Conservation (phyloP, 768 basidiomycete genomes). For the Xanthoconium stramineum region DNA sequence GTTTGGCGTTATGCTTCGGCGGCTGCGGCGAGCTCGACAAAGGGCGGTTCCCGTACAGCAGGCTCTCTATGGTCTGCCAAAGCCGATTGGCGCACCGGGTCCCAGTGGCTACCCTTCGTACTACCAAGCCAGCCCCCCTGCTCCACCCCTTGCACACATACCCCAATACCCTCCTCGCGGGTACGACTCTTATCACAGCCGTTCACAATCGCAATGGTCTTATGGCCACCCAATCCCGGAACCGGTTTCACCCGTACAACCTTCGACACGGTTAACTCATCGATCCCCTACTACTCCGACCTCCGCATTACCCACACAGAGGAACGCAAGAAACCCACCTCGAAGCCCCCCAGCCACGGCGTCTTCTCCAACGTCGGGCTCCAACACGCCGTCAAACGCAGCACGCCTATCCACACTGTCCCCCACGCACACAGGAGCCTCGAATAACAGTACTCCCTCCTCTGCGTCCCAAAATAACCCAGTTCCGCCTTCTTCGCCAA, state of each 20-base stretch:
- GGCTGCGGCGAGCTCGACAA: slow-evolving; percentile 5
- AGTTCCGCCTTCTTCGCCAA: not conserved
- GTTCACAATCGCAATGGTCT: not conserved
- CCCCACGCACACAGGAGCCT: slow-evolving; percentile 13
- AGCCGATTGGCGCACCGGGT: not conserved
- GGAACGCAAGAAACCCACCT: not conserved
- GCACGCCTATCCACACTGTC: slow-evolving; percentile 2
- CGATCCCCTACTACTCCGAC: not conserved
- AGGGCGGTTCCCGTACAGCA: not conserved
- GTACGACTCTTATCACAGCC: not conserved
- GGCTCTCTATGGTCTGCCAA: not conserved
- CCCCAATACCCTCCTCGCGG: slow-evolving; percentile 10
- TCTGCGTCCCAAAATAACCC: not conserved
- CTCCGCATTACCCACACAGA: not conserved
- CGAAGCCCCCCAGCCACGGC: not conserved
- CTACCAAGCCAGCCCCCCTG: slow-evolving; percentile 1
- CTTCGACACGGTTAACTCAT: not conserved
- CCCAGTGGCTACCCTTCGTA: not conserved
- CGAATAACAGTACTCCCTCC: not conserved
- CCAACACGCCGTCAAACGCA: not conserved
- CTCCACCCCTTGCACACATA: not conserved
- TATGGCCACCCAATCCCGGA: not conserved
- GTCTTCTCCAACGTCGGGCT: not conserved
- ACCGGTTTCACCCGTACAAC: not conserved
- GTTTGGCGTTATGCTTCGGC: not conserved